Base-by-base conservation (phyloP, 2,329 filamentous ascomycete species). In the Zymoseptoria crescenta region DNA sequence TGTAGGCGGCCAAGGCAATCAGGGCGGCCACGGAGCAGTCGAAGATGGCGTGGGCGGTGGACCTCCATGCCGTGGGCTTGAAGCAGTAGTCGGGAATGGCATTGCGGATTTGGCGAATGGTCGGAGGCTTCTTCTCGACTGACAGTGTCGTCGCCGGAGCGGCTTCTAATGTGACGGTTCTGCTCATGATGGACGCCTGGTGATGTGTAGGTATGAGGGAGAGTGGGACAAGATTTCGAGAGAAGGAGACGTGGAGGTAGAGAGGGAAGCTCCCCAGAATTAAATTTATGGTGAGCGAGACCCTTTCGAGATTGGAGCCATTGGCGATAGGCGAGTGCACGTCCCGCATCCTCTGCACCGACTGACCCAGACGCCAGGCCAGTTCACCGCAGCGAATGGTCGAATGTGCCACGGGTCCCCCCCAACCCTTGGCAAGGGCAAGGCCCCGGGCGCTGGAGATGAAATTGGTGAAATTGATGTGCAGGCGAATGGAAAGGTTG, bases 31-130 rank as follows among this genome's bases (percentile, higher is more conserved):
- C 28, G 9, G 55, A 29, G 27, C 58, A 8, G 21, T 62, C 61
- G 16, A 55, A 49, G 16, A 56, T 29, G 27, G 59, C 58, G 48
- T 62, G 58, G 6, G 52, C 56, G 24, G 56, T 45, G 8, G 61
- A 60, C 16, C 54, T 58, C 29, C 30, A 50, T 7, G 54, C 21
- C 2, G 53, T 56, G 8, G 61, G 56, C 10, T 49, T 56, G 24
- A 62, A 62, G 54, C 58, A 60, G 24, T 54, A 24, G 4, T 56
- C 56, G 30, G 61, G 61, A 3, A 62, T 60, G 10, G 61, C 61
- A 41, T 60, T 48, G 55, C 16, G 59, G 29, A 52, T 52, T 29
- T 52, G 24, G 21, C 51, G 51, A 52, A 52, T 52, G 24, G 51
- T 52, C 13, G 51, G 51, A 19, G 51, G 27, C n/a, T 27, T 19